Conservation (phyloP, 2,329 filamentous ascomycete genomes). For the Blumeria graminis region DNA sequence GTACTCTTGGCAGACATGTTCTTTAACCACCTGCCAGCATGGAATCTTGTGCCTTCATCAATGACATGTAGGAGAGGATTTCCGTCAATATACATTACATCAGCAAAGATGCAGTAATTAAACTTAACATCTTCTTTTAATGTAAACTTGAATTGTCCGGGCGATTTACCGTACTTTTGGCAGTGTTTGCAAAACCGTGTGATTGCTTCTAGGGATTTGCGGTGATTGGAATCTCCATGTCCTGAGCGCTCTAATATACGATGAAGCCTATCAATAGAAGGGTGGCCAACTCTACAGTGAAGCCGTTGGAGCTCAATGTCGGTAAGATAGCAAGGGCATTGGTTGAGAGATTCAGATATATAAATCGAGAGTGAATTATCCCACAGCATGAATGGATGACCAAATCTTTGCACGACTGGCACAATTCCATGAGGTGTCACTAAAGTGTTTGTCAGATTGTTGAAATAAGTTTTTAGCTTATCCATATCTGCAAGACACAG, state of each 20-base stretch:
- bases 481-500: not conserved
- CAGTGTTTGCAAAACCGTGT: not conserved
- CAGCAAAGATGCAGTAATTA: conserved; percentile 2
- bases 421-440: not conserved
- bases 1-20: not conserved
- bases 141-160: not conserved
- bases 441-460: not conserved
- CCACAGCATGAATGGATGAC: conserved; percentile 1
- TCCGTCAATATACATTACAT: conserved; percentile 2
- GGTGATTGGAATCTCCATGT: not conserved
- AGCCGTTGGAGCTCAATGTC: not conserved
- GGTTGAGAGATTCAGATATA: not conserved
- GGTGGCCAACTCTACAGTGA: not conserved
- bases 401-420: not conserved
- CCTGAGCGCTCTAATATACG: not conserved
- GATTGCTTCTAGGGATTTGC: not conserved
- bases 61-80: conserved; percentile 2
- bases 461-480: not conserved
- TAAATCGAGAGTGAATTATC: not conserved
- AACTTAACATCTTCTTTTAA: not conserved
- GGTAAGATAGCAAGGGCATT: not conserved
- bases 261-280: not conserved
- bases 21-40: conserved; percentile 2
- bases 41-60: conserved; percentile 1
- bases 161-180: not conserved